These are phyloP conservation scores for Penicillium decumbens DNA, from an alignment of 2,329 filamentous ascomycete species.

Conservation along the genomic window DNA sequence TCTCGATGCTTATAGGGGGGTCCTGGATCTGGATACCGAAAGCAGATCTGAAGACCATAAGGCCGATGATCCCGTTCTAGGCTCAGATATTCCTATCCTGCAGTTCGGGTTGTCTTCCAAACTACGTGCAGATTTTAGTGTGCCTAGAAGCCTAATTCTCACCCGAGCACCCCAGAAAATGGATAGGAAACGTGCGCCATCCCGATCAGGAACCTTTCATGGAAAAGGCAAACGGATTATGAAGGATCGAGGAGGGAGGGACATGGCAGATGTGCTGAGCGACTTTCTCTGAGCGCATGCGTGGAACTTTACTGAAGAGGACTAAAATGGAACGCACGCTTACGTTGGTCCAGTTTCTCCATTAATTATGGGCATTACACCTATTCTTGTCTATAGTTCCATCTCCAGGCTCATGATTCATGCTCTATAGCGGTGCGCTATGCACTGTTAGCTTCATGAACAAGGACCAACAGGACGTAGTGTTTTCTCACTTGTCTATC, in stretches of 20 bases:
- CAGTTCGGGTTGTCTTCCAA: not conserved
- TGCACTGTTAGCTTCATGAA: not conserved
- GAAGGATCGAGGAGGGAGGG: constrained; percentile 24
- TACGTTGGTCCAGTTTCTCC: not conserved
- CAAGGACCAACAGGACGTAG: not conserved
- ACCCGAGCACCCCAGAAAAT: constrained; percentile 2
- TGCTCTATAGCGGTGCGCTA: not conserved
- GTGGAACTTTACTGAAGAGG: too few relatives aligned
- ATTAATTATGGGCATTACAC: not conserved
- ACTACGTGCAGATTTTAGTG: too few relatives aligned
- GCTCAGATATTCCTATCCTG: not conserved
- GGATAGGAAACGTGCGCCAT: constrained; percentile 4
- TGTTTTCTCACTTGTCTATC: not conserved
- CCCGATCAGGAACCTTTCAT: not conserved
- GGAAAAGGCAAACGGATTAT: constrained; percentile 18
- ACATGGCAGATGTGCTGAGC: constrained; percentile 29
- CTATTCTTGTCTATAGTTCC: not conserved
- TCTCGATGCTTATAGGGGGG: too few relatives aligned
- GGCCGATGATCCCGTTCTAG: not conserved
- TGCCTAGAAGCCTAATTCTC: not conserved
- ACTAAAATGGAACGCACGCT: not conserved
- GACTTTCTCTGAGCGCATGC: constrained; percentile 25
- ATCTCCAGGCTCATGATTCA: not conserved
- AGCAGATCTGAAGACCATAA: not conserved
- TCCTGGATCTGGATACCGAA: not conserved